Evolutionary conservation across 495 filamentous ascomycete species (phyloP).

Genomic region (Pseudotulostoma volvatum): DNA sequence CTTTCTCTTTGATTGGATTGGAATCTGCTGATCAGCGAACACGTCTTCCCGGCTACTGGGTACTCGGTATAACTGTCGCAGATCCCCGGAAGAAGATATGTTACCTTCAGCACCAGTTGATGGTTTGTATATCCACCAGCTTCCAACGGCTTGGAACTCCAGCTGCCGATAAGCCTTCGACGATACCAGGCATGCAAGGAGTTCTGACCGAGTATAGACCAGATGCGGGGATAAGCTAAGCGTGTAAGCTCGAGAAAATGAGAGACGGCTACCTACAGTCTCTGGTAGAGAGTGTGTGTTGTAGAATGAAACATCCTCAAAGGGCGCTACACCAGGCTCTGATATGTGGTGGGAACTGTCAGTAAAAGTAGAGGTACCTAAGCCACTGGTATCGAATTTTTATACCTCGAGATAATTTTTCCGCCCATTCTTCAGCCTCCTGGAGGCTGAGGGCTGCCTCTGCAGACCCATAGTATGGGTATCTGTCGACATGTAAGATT

Average conservation of each 20-base stretch:
- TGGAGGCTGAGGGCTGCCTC: conserved; percentile 80
- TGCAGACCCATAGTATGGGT: conserved; percentile 70
- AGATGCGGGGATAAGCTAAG: conserved; percentile 73
- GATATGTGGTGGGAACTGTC: conserved; percentile 1
- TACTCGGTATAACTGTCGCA: conserved; percentile 41
- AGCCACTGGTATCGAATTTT: not conserved
- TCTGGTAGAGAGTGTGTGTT: no score
- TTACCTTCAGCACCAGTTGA: conserved; percentile 4
- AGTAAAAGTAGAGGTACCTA: not conserved
- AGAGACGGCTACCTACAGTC: no score
- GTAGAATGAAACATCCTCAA: conserved; percentile 24
- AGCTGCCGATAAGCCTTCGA: conserved; percentile 77
- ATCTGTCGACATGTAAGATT: conserved; percentile 76
- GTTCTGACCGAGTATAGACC: conserved; percentile 63
- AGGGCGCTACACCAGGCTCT: conserved; percentile 19
- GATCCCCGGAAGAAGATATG: conserved; percentile 6
- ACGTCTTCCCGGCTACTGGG: conserved; percentile 80
- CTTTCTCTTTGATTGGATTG: conserved; percentile 57
- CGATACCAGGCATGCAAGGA: conserved; percentile 64
- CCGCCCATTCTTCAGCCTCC: conserved; percentile 63
- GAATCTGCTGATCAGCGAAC: conserved; percentile 54
- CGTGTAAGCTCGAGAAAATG: conserved; percentile 61
- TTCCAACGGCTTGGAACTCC: conserved; percentile 87
- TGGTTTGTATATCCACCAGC: conserved; percentile 61
- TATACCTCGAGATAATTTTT: conserved; percentile 33